phyloP scores from a whole-genome alignment of 768 basidiomycete genomes.

The Multifurca ochricompacta region DNA sequence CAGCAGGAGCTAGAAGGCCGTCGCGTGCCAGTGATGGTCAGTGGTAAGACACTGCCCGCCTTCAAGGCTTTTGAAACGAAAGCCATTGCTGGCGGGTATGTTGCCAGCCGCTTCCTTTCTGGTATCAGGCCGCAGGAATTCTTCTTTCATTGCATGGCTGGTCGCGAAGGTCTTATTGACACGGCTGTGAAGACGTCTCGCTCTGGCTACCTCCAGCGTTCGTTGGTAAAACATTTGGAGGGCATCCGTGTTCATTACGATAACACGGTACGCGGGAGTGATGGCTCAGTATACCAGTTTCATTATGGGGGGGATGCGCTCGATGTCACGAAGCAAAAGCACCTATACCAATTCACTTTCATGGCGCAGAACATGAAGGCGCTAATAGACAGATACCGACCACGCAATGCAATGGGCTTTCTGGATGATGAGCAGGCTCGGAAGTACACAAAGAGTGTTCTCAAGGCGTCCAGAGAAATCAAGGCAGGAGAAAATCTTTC shows the following conservation, averaged over 20 bases:
- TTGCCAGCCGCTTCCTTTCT: slow-evolving; percentile 97
- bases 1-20: slow-evolving; percentile 98
- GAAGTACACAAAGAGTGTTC: slow-evolving; percentile 80
- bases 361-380: slow-evolving; percentile 79
- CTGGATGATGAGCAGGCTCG: slow-evolving; percentile 63
- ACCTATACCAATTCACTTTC: slow-evolving; percentile 90
- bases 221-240: slow-evolving; percentile 97
- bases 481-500: slow-evolving; percentile 35
- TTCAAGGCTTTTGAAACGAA: slow-evolving; percentile 98
- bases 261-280: slow-evolving; percentile 93
- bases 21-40: slow-evolving; percentile 98
- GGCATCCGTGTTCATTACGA: slow-evolving; percentile 97
- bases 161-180: slow-evolving; percentile 96
- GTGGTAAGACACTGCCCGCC: slow-evolving; percentile 94
- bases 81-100: slow-evolving; percentile 95
- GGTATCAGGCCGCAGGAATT: slow-evolving; percentile 98
- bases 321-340: slow-evolving; percentile 96
- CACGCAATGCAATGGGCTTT: slow-evolving; percentile 45
- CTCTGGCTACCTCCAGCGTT: slow-evolving; percentile 96
- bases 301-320: slow-evolving; percentile 93
- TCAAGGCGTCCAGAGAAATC: slow-evolving; percentile 60
- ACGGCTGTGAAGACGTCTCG: slow-evolving; percentile 99
- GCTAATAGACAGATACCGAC: slow-evolving; percentile 63
- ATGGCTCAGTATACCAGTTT: slow-evolving; percentile 92
- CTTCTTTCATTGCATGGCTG: slow-evolving; percentile 99